Conservation (phyloP, 2,329 filamentous ascomycete genomes). For the Sporothrix schenckii region DNA sequence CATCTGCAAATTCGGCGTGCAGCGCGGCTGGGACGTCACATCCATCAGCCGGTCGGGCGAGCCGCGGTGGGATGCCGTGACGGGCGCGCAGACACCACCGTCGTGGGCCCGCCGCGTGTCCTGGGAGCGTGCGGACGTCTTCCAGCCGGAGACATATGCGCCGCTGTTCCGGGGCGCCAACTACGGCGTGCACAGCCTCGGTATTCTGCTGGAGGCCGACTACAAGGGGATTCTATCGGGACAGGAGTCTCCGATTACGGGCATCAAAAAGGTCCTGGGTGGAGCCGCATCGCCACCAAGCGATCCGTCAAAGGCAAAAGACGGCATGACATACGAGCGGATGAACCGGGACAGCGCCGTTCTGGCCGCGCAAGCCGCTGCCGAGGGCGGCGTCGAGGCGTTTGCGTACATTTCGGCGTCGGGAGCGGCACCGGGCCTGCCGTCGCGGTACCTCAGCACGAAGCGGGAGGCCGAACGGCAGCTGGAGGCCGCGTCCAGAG, state of each 20-base stretch:
- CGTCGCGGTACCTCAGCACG: constrained; percentile 81
- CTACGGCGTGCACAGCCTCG: constrained; percentile 92
- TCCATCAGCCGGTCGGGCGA: constrained; percentile 93
- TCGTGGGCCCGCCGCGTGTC: constrained; percentile 79
- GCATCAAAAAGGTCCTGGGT: constrained; percentile 76
- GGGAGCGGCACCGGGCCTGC: constrained; percentile 80
- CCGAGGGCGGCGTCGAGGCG: constrained; percentile 62
- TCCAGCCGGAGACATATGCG: constrained; percentile 78
- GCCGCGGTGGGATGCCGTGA: constrained; percentile 79
- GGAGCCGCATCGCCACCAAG: constrained; percentile 47
- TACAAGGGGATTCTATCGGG: constrained; percentile 92
- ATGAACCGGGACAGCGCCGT: constrained; percentile 95
- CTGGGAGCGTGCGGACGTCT: constrained; percentile 87
- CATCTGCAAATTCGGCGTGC: constrained; percentile 87
- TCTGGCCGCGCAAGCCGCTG: constrained; percentile 76
- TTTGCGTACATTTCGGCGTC: constrained; percentile 92
- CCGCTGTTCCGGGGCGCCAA: constrained; percentile 74
- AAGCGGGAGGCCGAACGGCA: constrained; percentile 82
- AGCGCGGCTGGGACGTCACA: constrained; percentile 86
- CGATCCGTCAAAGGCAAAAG: background rate
- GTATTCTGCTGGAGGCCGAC: constrained; percentile 93
- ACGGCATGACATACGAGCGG: constrained; percentile 81
- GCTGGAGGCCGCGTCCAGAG: constrained; percentile 55
- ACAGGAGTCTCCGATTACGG: constrained; percentile 76
- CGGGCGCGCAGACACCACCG: constrained; percentile 70